A percentile compares a stretch with the other conserved stretches of the same genome.
These are phyloP conservation scores for Cryptosporidium canis DNA, from an alignment of 169 alveolate species.

Conservation along the genomic window DNA sequence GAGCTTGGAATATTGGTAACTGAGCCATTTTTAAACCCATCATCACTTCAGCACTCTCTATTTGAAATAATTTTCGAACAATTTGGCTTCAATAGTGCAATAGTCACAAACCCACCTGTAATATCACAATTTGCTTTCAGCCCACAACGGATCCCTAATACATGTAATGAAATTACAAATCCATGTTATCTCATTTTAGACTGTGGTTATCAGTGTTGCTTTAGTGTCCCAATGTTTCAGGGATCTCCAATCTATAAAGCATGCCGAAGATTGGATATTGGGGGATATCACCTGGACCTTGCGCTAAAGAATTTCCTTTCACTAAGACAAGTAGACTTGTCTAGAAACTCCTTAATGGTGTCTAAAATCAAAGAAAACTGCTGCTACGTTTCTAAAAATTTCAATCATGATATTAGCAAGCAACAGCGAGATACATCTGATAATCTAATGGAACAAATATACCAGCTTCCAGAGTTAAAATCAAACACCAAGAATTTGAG, in stretches of 20 bases:
- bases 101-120: slow-evolving; percentile 32
- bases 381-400: slow-evolving; percentile 50
- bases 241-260: slow-evolving; percentile 50
- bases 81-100: slow-evolving; percentile 33
- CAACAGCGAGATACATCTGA: not conserved
- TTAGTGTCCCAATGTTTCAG: slow-evolving; percentile 53
- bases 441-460: slow-evolving; percentile 1
- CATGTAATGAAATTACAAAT: not conserved
- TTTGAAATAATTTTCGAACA: slow-evolving; percentile 60
- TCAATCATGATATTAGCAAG: not conserved
- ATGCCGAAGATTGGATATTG: slow-evolving; percentile 67
- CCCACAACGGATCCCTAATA: slow-evolving; percentile 52
- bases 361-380: slow-evolving; percentile 52
- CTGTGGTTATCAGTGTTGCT: slow-evolving; percentile 63
- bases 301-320: slow-evolving; percentile 43
- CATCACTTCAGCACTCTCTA: slow-evolving; percentile 44
- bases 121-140: slow-evolving; percentile 44
- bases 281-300: slow-evolving; percentile 59
- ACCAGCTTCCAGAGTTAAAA: slow-evolving; percentile 26
- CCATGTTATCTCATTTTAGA: slow-evolving; percentile 64
- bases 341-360: slow-evolving; percentile 29
- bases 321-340: slow-evolving; percentile 51
- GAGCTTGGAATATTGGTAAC: slow-evolving; percentile 37
- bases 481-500: not conserved
- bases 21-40: slow-evolving; percentile 61